Conservation (phyloP, 768 basidiomycete species). For the Pilatotrama ljubarskyi region DNA sequence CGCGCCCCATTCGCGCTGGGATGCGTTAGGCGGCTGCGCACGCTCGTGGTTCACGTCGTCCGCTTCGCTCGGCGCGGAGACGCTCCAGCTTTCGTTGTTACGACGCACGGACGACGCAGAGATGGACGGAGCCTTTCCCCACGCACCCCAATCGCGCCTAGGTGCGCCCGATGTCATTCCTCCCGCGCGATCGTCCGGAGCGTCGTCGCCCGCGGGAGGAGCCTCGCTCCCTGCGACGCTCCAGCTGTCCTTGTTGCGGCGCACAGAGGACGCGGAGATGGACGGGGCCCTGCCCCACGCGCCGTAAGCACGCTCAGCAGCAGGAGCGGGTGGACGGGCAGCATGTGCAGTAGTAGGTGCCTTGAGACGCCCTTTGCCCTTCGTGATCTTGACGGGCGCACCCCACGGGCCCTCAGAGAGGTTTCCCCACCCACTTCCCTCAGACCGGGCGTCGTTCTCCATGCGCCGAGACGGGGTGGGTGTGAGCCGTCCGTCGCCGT, state of each 20-base stretch:
- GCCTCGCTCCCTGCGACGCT: not conserved
- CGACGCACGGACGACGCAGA: slow-evolving; percentile 9
- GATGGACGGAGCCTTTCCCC: slow-evolving; percentile 13
- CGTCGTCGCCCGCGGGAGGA: not conserved
- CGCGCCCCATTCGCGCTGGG: not conserved
- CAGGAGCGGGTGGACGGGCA: not conserved
- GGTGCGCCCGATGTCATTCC: not conserved
- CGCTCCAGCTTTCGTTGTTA: slow-evolving; percentile 17
- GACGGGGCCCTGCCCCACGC: slow-evolving; percentile 13
- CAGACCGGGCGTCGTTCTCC: slow-evolving; percentile 1
- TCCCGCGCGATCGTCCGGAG: not conserved
- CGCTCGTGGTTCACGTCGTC: not conserved
- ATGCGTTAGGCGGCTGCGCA: not conserved
- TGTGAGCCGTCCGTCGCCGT: not conserved
- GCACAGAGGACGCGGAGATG: slow-evolving; percentile 3
- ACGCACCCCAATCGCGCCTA: not conserved
- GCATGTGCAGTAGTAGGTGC: not conserved
- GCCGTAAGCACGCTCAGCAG: not conserved
- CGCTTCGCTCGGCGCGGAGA: not conserved
- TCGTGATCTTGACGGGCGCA: not conserved
- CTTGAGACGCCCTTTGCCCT: not conserved
- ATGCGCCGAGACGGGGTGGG: not conserved
- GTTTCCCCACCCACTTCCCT: slow-evolving; percentile 3
- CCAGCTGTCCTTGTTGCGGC: slow-evolving; percentile 14
- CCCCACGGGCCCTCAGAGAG: slow-evolving; percentile 9